Percentiles rank a stretch among this genome's conserved stretches.
Evolutionary conservation across 768 basidiomycete genomes (phyloP).

Genomic region (Jaapia argillacea): DNA sequence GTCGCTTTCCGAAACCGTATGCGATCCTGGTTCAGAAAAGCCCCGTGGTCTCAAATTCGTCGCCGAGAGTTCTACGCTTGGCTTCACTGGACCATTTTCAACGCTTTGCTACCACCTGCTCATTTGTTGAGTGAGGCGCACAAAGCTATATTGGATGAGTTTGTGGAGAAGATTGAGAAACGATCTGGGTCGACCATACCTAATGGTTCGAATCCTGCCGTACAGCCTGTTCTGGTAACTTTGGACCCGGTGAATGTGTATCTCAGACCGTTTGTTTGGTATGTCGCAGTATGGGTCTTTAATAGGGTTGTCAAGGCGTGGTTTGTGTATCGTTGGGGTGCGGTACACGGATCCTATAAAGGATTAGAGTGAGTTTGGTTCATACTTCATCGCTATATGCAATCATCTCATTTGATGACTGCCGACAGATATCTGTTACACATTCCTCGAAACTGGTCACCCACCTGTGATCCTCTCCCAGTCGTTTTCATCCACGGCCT

Average conservation of each 20-base stretch:
- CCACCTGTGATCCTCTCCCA: slow-evolving; percentile 47
- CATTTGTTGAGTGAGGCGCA: slow-evolving; percentile 37
- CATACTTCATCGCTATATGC: not conserved
- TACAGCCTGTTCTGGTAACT: slow-evolving; percentile 56
- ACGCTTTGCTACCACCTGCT: slow-evolving; percentile 44
- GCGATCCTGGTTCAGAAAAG: slow-evolving; percentile 34
- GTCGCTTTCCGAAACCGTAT: slow-evolving; percentile 38
- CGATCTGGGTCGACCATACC: slow-evolving; percentile 59
- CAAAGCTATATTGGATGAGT: slow-evolving; percentile 42
- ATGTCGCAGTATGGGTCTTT: slow-evolving; percentile 35
- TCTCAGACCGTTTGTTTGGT: slow-evolving; percentile 62
- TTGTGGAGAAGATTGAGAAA: slow-evolving; percentile 55
- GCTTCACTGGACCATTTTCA: slow-evolving; percentile 82
- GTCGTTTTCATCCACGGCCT: slow-evolving; percentile 84
- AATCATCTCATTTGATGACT: slow-evolving; percentile 35
- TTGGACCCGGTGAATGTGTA: slow-evolving; percentile 66
- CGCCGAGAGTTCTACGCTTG: slow-evolving; percentile 56
- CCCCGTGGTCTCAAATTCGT: slow-evolving; percentile 63
- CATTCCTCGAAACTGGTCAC: slow-evolving; percentile 57
- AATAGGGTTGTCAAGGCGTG: slow-evolving; percentile 22
- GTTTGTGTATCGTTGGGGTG: not conserved
- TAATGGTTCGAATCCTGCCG: slow-evolving; percentile 42
- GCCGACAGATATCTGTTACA: slow-evolving; percentile 58
- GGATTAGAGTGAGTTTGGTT: not conserved
- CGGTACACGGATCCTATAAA: not conserved